Percentiles rank a stretch among this genome's conserved stretches.
Conservation (phyloP, 768 basidiomycete species). For the Saitozyma sp. region DNA sequence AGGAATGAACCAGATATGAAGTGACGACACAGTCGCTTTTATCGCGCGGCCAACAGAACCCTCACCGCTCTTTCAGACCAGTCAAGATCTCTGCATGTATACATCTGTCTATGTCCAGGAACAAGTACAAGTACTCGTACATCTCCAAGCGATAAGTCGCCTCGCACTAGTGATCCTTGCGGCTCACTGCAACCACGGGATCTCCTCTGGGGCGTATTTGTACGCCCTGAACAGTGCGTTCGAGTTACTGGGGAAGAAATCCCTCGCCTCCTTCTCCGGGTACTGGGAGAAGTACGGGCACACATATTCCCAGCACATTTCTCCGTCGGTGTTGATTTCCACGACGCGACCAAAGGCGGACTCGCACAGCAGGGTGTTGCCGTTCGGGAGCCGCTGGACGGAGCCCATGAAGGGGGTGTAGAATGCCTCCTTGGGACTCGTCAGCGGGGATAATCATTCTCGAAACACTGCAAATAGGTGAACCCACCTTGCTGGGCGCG, state of each 20-base stretch:
- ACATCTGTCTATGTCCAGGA: too few relatives aligned
- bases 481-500: conserved; percentile 14
- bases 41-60: too few relatives aligned
- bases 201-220: conserved; percentile 20
- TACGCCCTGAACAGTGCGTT: conserved; percentile 19
- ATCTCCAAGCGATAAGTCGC: too few relatives aligned
- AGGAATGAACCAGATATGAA: too few relatives aligned
- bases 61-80: too few relatives aligned
- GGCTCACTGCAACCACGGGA: conserved; percentile 12
- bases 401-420: conserved; percentile 27
- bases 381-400: conserved; percentile 20
- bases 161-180: too few relatives aligned
- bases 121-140: too few relatives aligned
- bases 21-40: background rate
- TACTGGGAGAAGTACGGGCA: conserved; percentile 27
- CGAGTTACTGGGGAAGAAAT: conserved; percentile 36
- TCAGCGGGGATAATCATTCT: background rate
- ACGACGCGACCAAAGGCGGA: conserved; percentile 20
- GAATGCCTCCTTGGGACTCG: conserved; percentile 14
- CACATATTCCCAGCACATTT: conserved; percentile 35
- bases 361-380: conserved; percentile 23
- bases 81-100: too few relatives aligned
- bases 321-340: conserved; percentile 27
- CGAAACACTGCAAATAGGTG: too few relatives aligned
- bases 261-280: conserved; percentile 46